Evolutionary conservation across 2,329 filamentous ascomycete genomes (phyloP), one percentile per base, ranked within the genome.

Genomic region (Escovopsis sp.): DNA sequence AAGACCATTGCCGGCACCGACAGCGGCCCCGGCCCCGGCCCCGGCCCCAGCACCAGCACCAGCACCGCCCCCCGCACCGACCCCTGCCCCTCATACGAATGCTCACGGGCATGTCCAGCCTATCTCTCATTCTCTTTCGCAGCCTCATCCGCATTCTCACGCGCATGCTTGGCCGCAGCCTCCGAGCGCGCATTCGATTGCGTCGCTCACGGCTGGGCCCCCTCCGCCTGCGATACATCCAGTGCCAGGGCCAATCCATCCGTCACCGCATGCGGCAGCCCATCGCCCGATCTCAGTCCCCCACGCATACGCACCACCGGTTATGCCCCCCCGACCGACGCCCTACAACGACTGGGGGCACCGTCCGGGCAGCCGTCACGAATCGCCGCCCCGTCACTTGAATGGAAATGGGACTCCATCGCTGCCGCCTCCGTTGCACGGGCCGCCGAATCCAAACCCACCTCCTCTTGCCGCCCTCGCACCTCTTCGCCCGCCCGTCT

Each of bases 401-500:
- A 77, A 74, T 50, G 68, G 71, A 3, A 29, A 29, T 31, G 70
- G 55, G 11, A 56, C 54, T 30, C 58, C 61, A 12, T 46, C 53
- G n/a, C 51, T 61, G 27, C 27, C 34, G 12, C 34, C n/a, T 6
- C 34, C 34, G 15, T 20, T 36, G 34, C 34, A 36, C 34, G 34
- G 12, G 9, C 34, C 34, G 39, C 57, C 58, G 33, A 51, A 52
- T 39, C 49, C 27, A 7, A 29, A 43, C 9, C 51, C 52, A 9
- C 52, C 57, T 5, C 46, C 55, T 3, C 47, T 58, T 20, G 51
- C 54, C n/a, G 52, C 59, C 31, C 55, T 70, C 14, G 61, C 67
- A 12, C 58, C 67, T 16, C 63, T 75, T 13, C 66, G 71, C 8
- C 71, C 71, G 4, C 70, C 70, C 24, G 63, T 68, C 6, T 53